A percentile compares a stretch with the other conserved stretches of the same genome.
Evolutionary conservation across 2,329 filamentous ascomycete species (phyloP).

Genomic region (Zymoseptoria crescenta): DNA sequence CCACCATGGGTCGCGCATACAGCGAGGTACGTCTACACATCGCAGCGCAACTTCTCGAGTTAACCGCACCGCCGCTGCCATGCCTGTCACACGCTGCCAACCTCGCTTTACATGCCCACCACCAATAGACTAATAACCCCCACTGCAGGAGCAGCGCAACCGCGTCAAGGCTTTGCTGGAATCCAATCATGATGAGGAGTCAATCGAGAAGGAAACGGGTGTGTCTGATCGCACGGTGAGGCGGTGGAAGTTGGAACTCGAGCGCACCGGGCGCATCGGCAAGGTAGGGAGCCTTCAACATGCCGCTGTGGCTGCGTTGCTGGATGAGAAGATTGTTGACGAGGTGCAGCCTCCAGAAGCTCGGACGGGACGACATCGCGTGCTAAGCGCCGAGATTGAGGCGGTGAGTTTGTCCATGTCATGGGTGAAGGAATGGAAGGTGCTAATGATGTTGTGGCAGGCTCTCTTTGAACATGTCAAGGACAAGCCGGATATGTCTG

Average conservation of each 20-base stretch:
- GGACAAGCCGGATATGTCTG: constrained; percentile 28
- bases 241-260: constrained; percentile 32
- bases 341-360: constrained; percentile 26
- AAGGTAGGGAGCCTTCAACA: constrained; percentile 16
- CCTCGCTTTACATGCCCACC: background rate
- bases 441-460: constrained; percentile 9
- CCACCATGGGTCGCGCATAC: background rate
- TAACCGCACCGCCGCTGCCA: background rate
- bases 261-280: constrained; percentile 31
- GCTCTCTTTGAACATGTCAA: constrained; percentile 30
- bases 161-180: constrained; percentile 20
- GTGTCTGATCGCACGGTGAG: constrained; percentile 29
- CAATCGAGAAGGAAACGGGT: constrained; percentile 31
- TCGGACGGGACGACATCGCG: constrained; percentile 30
- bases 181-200: constrained; percentile 28
- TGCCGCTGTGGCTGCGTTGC: background rate
- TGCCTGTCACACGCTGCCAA: background rate
- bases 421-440: background rate
- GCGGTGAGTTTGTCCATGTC: constrained; percentile 10
- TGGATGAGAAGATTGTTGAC: background rate
- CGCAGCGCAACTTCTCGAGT: background rate
- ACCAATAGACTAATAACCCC: background rate
- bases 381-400: constrained; percentile 30
- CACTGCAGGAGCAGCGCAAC: background rate
- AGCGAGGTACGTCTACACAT: background rate